phyloP scores from a whole-genome alignment of 345 rosid species.

The Syzygium oleosum region DNA sequence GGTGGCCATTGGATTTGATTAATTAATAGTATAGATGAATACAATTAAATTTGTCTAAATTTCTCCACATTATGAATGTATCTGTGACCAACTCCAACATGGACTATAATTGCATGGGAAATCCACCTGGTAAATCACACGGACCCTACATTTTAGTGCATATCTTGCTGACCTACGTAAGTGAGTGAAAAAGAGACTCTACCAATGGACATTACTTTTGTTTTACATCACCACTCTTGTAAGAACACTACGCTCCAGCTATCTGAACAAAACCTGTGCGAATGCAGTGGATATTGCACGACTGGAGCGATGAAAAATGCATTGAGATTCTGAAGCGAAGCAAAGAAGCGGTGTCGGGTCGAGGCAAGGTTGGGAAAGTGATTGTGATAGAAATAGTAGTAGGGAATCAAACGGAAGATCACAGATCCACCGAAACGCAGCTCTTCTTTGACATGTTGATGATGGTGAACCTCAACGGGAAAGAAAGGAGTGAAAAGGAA shows the following conservation, averaged over 20 bases:
- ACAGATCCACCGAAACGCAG: background rate
- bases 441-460: slow-evolving; percentile 12
- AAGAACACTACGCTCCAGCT: background rate
- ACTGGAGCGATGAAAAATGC: slow-evolving; percentile 1
- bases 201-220: background rate
- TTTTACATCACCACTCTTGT: background rate
- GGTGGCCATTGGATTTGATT: too few species aligned
- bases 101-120: background rate
- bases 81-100: background rate
- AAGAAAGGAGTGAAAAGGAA: slow-evolving; percentile 19
- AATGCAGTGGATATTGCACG: background rate
- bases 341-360: background rate
- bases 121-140: background rate
- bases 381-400: slow-evolving; percentile 7
- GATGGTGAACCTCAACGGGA: slow-evolving; percentile 7
- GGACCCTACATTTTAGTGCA: background rate
- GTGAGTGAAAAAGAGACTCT: background rate
- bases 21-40: too few species aligned
- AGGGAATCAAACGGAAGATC: background rate
- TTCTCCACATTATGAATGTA: too few species aligned
- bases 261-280: background rate
- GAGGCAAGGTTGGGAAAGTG: background rate
- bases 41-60: background rate
- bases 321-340: slow-evolving; percentile 1
- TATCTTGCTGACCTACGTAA: background rate